A percentile compares a stretch with the other conserved stretches of the same genome.
These are phyloP conservation scores for Oemleria cerasiformis DNA, from an alignment of 306 rosid species.

Conservation along the genomic window DNA sequence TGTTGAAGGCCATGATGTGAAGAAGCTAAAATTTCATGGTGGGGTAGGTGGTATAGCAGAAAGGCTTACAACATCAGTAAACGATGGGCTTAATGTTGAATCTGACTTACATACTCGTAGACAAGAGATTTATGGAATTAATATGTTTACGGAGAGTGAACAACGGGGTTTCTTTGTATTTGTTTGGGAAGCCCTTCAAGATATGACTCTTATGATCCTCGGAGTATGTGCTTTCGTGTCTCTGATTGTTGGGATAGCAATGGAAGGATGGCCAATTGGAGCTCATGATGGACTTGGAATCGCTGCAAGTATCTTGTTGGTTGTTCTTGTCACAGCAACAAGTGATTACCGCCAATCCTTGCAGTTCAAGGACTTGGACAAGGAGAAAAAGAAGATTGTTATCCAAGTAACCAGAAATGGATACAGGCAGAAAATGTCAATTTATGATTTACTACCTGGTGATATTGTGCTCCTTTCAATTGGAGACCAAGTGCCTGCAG, in stretches of 20 bases:
- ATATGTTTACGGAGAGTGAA: slow-evolving; percentile 72
- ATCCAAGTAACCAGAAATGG: slow-evolving; percentile 88
- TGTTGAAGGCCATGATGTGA: slow-evolving; percentile 76
- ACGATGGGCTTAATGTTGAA: slow-evolving; percentile 50
- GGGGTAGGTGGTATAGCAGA: slow-evolving; percentile 63
- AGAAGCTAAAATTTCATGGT: slow-evolving; percentile 75
- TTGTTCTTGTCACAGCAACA: slow-evolving; percentile 89
- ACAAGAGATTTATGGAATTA: slow-evolving; percentile 65
- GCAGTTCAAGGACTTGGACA: slow-evolving; percentile 94
- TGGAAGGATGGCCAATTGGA: slow-evolving; percentile 93
- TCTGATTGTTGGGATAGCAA: slow-evolving; percentile 71
- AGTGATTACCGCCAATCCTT: slow-evolving; percentile 93
- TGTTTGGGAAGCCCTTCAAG: slow-evolving; percentile 98
- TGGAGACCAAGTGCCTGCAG: slow-evolving; percentile 96
- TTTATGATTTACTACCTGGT: slow-evolving; percentile 91
- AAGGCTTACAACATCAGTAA: slow-evolving; percentile 62
- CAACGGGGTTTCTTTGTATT: slow-evolving; percentile 70
- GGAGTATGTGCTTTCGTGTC: slow-evolving; percentile 89
- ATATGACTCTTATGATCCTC: slow-evolving; percentile 94
- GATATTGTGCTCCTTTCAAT: slow-evolving; percentile 85
- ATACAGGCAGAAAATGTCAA: slow-evolving; percentile 87
- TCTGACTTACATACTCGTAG: slow-evolving; percentile 39
- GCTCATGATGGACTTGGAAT: slow-evolving; percentile 98
- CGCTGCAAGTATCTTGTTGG: slow-evolving; percentile 87
- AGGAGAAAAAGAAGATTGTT: slow-evolving; percentile 87